Base-by-base conservation (phyloP, 257 asterid species). In the Oldenlandia corymbosa region DNA sequence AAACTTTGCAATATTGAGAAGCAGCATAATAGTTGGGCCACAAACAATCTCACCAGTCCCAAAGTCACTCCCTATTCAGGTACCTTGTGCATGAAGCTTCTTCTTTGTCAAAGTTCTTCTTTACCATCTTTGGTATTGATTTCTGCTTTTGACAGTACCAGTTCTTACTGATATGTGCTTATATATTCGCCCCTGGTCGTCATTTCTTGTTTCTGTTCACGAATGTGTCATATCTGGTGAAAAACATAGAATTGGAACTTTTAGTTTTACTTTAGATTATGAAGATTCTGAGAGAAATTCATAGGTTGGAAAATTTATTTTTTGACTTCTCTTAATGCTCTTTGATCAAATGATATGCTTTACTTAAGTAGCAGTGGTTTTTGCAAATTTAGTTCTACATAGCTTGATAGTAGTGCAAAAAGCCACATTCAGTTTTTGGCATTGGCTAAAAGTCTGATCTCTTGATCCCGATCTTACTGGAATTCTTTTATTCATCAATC, bases 11-110 rank as follows among this genome's bases (percentile, higher is more conserved):
- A 85, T 90, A 71, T 79, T 89, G 85, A 85, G 98, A 78, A 88
- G 97, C 88, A 88, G 98, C 80, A 86, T 91, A 70, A 91, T 91
- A 28, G 86, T 80, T 77, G 98, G 98, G 45, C 97, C 95, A 42
- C 97, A 91, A 70, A 85, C 98, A 31, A 58, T 83, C 67, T 83
- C 92, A 31, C 97, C 97, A 5, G 91, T 86, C 57, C 81, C 91
- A 60, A 91, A 91, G 76, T 81, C 95, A 64, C 98, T 91, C 73
- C 98, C 98, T 64, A 74, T 91, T 62, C 98, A 91, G 94, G 98
- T 86, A 32, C 14, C 20, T 67, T 60, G 8, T 61, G 20, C 58
- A 11, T 47, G 41, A 58, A 47, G 23, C 16, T 14, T 12, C 27
- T 24, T 10, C 30, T 30, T 60, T 50, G 17, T 49, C 4, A 34